A percentile compares a stretch with the other conserved stretches of the same genome.
phyloP scores from a whole-genome alignment of 148 eudicot genomes.

The Diospyros lotus region DNA sequence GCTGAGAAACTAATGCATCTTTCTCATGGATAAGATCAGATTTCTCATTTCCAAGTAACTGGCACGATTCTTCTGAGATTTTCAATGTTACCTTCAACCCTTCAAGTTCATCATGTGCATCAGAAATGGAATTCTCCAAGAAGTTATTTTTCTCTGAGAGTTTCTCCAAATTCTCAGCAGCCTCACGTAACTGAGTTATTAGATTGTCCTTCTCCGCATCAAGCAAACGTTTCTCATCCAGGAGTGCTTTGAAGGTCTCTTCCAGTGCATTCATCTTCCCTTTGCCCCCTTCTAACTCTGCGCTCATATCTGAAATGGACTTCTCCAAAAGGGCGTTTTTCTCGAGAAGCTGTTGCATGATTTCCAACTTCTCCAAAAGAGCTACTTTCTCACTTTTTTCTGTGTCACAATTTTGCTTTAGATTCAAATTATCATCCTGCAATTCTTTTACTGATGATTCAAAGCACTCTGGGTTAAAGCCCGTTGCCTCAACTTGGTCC shows the following conservation, averaged over 20 bases:
- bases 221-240: constrained; percentile 57
- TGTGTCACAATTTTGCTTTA: constrained; percentile 52
- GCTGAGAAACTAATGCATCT: constrained; percentile 40
- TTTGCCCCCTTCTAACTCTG: constrained; percentile 66
- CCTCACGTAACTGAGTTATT: constrained; percentile 50
- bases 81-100: constrained; percentile 57
- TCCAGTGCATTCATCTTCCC: constrained; percentile 64
- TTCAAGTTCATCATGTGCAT: constrained; percentile 71
- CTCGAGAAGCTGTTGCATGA: constrained; percentile 67
- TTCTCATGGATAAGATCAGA: constrained; percentile 50
- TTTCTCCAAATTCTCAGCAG: constrained; percentile 65
- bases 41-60: constrained; percentile 62
- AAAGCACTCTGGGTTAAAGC: constrained; percentile 50
- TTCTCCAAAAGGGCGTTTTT: constrained; percentile 75
- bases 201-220: constrained; percentile 61
- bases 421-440: constrained; percentile 55
- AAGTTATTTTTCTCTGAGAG: constrained; percentile 66
- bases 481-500: constrained; percentile 65
- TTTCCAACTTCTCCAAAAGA: constrained; percentile 59
- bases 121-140: constrained; percentile 73
- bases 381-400: constrained; percentile 54
- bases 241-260: constrained; percentile 54
- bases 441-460: constrained; percentile 61
- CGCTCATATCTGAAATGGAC: constrained; percentile 59
- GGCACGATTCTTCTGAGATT: constrained; percentile 66